Conservation (phyloP, 768 basidiomycete species). For the Boletus insuetus region DNA sequence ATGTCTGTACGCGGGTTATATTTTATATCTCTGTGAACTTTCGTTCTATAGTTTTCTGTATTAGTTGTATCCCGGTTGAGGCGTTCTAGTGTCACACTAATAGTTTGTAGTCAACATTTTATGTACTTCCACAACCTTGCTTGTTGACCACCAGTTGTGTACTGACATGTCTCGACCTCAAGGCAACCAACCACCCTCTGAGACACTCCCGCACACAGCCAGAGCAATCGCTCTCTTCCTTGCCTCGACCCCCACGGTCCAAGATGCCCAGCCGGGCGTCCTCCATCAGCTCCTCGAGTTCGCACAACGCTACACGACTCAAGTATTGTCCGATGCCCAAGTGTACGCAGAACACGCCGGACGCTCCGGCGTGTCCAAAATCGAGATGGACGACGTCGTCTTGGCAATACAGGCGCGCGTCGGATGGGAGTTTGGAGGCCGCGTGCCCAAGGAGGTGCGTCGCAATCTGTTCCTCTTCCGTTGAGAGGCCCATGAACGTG, state of each 20-base stretch:
- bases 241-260: conserved; percentile 78
- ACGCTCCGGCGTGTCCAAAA: conserved; percentile 54
- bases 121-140: neutral
- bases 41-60: conserved; percentile 13
- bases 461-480: too few species aligned
- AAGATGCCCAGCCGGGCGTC: conserved; percentile 84
- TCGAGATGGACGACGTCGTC: conserved; percentile 80
- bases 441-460: conserved; percentile 83
- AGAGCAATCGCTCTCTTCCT: conserved; percentile 80
- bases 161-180: conserved; percentile 40
- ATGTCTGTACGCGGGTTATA: conserved; percentile 19
- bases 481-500: too few species aligned
- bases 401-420: conserved; percentile 86
- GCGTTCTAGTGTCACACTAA: conserved; percentile 6
- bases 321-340: conserved; percentile 80
- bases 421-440: conserved; percentile 89
- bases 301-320: conserved; percentile 77
- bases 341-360: conserved; percentile 89
- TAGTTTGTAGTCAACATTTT: conserved; percentile 2
- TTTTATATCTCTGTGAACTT: conserved; percentile 28
- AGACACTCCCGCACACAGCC: conserved; percentile 81
- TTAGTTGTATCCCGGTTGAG: conserved; percentile 3
- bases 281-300: conserved; percentile 87
- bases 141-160: neutral
- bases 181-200: conserved; percentile 36